Base-by-base conservation (phyloP, 306 rosid species). In the Abrus pulchellus region DNA sequence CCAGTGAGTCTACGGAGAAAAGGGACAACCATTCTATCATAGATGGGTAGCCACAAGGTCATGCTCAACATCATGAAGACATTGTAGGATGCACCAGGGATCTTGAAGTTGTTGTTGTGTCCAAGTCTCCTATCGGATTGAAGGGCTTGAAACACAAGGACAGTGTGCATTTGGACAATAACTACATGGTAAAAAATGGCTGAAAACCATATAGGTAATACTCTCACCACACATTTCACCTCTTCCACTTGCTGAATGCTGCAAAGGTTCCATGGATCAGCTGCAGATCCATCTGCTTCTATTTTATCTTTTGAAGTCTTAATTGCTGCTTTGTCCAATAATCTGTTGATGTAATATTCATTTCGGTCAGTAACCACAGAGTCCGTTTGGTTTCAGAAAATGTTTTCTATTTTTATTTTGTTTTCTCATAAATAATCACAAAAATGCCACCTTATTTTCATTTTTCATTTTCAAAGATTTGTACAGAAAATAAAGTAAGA, bases 191-290 rank as follows among this genome's bases (percentile, higher is more conserved):
- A 91, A 6, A 87, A 6, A 44, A 89, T 56, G 12, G 82, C 90
- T 47, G 97, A 36, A 5, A 83, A 9, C 95, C 93, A 90, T 73
- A 93, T 82, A 13, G 99, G 99, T 10, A 94, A 57, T 5, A 91
- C 90, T 84, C 95, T 94, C 50, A 87, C 4, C 54, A 91, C 14
- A 72, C 97, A 90, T 69, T 94, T 94, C 73, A 84, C 78, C 83
- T 93, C 97, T 86, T 94, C 99, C 88, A 94, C 97, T 87, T 94
- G 95, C 78, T 94, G 99, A 47, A 85, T 60, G 59, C 88, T 83
- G 87, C 93, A 91, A 11, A 93, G 94, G n/a, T 76, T 85, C 99
- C 99, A 94, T 2, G 94, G 97, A 57, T 92, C 81, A 45, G 76
- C 63, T 14, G 95, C 81, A 44, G 97, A 91, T 55, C 97, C 97